Percentiles rank a stretch among this genome's conserved stretches.
Conservation (phyloP, 352 stramenopile species). For the Phytopythium sindhum region DNA sequence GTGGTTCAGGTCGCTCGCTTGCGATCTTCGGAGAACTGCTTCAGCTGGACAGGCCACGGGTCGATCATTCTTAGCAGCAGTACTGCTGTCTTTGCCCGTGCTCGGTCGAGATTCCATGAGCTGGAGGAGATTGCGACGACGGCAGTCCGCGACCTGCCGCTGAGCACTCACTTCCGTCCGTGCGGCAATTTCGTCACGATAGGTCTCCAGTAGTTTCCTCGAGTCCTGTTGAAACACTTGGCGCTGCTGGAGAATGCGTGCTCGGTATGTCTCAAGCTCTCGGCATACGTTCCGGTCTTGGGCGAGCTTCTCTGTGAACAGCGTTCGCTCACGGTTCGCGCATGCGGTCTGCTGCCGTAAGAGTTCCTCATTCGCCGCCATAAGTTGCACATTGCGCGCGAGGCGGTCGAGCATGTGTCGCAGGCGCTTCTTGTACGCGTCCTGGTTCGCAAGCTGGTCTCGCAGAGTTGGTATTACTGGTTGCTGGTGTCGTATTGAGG, state of each 20-base stretch:
- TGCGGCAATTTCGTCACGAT: conserved; percentile 46
- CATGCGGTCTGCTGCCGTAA: conserved; percentile 22
- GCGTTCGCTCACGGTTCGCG: conserved; percentile 20
- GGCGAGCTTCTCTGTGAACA: conserved; percentile 35
- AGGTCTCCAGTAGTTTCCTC: conserved; percentile 36
- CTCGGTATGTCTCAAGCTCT: conserved; percentile 21
- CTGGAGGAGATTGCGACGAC: conserved; percentile 46
- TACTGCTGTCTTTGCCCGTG: background rate
- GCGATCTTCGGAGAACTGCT: background rate
- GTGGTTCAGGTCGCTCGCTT: background rate
- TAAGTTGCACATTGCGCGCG: conserved; percentile 27
- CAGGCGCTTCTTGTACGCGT: conserved; percentile 58
- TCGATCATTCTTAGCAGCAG: too few relatives aligned
- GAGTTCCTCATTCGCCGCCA: conserved; percentile 33
- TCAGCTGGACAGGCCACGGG: background rate
- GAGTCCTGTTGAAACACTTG: conserved; percentile 25
- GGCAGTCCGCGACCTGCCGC: conserved; percentile 38
- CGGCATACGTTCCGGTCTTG: conserved; percentile 35
- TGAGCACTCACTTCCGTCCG: conserved; percentile 34
- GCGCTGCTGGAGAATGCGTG: conserved; percentile 21
- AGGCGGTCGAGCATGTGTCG: conserved; percentile 43
- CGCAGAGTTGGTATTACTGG: conserved; percentile 20
- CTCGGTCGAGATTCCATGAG: conserved; percentile 31
- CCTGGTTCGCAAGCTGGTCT: conserved; percentile 39
- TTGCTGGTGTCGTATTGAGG: background rate